These are phyloP conservation scores for Lachnellula hyalina DNA, from an alignment of 2,329 filamentous ascomycete genomes.

Conservation along the genomic window DNA sequence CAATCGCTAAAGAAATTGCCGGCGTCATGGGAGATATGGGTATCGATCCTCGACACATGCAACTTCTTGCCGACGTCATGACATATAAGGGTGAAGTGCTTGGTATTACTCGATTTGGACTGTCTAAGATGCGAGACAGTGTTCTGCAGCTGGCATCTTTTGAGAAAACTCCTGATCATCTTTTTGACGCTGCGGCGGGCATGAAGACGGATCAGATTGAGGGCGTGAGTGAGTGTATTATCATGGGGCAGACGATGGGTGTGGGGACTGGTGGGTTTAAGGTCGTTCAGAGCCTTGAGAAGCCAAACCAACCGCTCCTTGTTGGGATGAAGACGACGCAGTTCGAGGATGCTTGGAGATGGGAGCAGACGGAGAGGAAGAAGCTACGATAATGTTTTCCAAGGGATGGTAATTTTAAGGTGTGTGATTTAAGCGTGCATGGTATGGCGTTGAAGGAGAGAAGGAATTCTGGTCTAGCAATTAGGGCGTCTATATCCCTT, in stretches of 20 bases:
- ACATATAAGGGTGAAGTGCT: conserved; percentile 97
- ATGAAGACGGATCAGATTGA: conserved; percentile 92
- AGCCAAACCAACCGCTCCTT: conserved; percentile 37
- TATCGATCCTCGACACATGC: conserved; percentile 97
- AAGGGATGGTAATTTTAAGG: not conserved
- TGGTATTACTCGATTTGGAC: conserved; percentile 91
- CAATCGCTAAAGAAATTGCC: conserved; percentile 84
- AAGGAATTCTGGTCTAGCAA: not conserved
- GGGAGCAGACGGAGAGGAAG: conserved; percentile 27
- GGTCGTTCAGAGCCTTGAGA: conserved; percentile 69
- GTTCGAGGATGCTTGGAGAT: conserved; percentile 65
- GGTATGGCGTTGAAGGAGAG: not conserved
- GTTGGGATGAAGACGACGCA: conserved; percentile 48
- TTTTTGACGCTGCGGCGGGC: conserved; percentile 88
- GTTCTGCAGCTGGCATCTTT: conserved; percentile 93
- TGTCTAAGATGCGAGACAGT: conserved; percentile 93
- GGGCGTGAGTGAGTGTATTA: conserved; percentile 94
- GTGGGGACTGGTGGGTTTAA: conserved; percentile 91
- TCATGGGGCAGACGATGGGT: conserved; percentile 92
- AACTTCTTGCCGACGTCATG: conserved; percentile 95
- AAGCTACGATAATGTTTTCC: conserved; percentile 10
- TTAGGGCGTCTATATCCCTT: not conserved
- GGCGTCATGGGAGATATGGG: conserved; percentile 90
- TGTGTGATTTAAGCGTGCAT: not conserved
- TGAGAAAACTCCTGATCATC: conserved; percentile 95